These are phyloP conservation scores for Solanum etuberosum DNA, from an alignment of 257 asterid species.

Conservation along the genomic window DNA sequence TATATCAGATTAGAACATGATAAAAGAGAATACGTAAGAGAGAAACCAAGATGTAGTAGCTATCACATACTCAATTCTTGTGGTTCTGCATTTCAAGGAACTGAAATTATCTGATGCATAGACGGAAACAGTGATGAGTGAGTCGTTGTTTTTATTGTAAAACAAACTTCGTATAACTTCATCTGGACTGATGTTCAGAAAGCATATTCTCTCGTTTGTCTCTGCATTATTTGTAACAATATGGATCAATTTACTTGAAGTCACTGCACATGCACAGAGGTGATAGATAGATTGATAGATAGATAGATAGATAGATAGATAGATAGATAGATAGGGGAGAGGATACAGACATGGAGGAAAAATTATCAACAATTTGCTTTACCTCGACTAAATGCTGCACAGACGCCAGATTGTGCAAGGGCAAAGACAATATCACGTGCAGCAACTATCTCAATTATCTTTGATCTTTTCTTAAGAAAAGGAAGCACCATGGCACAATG, in stretches of 20 bases:
- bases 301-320: background rate
- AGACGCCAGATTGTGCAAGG: slow-evolving; percentile 96
- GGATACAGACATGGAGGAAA: background rate
- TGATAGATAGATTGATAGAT: background rate
- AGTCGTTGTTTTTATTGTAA: slow-evolving; percentile 92
- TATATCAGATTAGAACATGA: background rate
- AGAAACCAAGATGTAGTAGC: background rate
- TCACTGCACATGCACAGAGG: background rate
- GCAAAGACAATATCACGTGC: slow-evolving; percentile 98
- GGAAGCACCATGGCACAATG: slow-evolving; percentile 49
- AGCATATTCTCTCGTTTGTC: slow-evolving; percentile 77
- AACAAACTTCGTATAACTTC: slow-evolving; percentile 97
- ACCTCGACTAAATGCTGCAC: slow-evolving; percentile 99
- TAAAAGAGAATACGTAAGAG: background rate
- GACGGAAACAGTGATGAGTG: slow-evolving; percentile 94
- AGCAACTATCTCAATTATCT: slow-evolving; percentile 90
- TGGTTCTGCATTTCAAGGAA: slow-evolving; percentile 90
- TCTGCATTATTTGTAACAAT: slow-evolving; percentile 1
- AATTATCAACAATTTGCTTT: background rate
- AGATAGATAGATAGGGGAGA: background rate
- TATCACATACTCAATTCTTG: slow-evolving; percentile 80
- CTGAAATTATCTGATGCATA: slow-evolving; percentile 96
- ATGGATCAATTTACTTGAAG: background rate
- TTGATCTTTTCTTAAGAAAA: slow-evolving; percentile 85
- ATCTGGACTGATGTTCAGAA: slow-evolving; percentile 86